Percentiles rank a stretch among this genome's conserved stretches.
phyloP scores from a whole-genome alignment of 2,329 filamentous ascomycete genomes.

The Nothomitra cinnamomea region DNA sequence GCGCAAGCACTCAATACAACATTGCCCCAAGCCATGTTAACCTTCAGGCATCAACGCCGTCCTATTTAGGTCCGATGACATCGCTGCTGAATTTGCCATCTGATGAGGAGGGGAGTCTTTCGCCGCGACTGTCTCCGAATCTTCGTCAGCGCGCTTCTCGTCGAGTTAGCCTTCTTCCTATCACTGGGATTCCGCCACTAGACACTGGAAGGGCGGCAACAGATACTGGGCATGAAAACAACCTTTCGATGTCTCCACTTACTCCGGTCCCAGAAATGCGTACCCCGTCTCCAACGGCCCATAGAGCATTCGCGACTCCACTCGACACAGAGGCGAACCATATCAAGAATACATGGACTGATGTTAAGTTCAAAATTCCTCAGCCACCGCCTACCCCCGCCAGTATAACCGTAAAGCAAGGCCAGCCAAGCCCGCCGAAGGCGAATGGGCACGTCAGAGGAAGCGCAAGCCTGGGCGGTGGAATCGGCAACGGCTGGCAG shows the following conservation, averaged over 20 bases:
- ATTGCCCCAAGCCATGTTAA: background rate
- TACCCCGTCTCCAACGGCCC: conserved; percentile 1
- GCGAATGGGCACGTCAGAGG: conserved; percentile 1
- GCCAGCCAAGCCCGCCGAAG: background rate
- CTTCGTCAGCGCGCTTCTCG: conserved; percentile 3
- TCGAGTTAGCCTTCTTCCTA: conserved; percentile 3
- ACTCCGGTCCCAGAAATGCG: conserved; percentile 4
- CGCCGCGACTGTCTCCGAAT: conserved; percentile 2
- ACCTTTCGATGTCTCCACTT: background rate
- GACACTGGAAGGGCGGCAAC: background rate
- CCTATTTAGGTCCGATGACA: background rate
- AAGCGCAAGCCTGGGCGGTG: conserved; percentile 1
- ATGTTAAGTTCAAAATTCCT: background rate
- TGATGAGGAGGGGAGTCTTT: background rate
- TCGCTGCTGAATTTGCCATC: conserved; percentile 1
- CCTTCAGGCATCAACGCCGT: background rate
- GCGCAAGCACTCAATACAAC: background rate
- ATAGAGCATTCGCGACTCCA: background rate
- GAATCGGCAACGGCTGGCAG: conserved; percentile 4
- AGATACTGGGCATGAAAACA: background rate
- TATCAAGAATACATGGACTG: background rate
- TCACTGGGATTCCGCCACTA: background rate
- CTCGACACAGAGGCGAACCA: background rate
- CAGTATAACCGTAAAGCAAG: background rate
- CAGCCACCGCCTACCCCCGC: conserved; percentile 1